These are phyloP conservation scores for Solanum acaule DNA, from an alignment of 257 asterid genomes.

Conservation along the genomic window DNA sequence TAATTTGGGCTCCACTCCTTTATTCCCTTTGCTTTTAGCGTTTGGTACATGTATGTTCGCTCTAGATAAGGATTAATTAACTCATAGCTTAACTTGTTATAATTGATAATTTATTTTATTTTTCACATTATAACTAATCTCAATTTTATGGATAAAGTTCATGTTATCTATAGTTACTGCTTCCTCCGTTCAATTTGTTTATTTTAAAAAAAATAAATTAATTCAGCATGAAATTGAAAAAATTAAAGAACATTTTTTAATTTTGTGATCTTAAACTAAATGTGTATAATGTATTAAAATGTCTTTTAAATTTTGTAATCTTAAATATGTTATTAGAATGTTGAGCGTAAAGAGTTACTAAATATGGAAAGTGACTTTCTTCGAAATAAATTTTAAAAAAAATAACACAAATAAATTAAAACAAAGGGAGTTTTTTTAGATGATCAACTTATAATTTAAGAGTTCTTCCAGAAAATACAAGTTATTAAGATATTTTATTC, in stretches of 20 bases:
- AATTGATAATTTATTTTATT: background rate
- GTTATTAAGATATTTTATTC: background rate
- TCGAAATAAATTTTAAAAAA: too few relatives aligned
- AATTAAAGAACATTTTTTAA: background rate
- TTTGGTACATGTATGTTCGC: background rate
- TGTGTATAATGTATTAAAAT: background rate
- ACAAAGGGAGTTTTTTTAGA: fast-evolving
- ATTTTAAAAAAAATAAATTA: background rate
- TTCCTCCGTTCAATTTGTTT: background rate
- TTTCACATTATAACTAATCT: background rate
- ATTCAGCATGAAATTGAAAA: background rate
- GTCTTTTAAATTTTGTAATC: background rate
- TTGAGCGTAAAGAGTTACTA: too few relatives aligned
- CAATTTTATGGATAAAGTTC: background rate
- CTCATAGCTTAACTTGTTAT: background rate
- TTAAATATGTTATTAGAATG: background rate
- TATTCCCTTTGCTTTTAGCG: background rate
- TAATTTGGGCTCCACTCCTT: background rate
- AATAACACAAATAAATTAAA: background rate
- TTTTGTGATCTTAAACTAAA: too few relatives aligned
- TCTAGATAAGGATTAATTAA: background rate
- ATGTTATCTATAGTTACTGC: background rate
- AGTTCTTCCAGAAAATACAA: background rate
- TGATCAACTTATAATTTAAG: fast-evolving
- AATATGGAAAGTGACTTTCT: too few relatives aligned